These are phyloP conservation scores for Karstenula rhodostoma DNA, from an alignment of 2,329 filamentous ascomycete genomes.

Conservation along the genomic window DNA sequence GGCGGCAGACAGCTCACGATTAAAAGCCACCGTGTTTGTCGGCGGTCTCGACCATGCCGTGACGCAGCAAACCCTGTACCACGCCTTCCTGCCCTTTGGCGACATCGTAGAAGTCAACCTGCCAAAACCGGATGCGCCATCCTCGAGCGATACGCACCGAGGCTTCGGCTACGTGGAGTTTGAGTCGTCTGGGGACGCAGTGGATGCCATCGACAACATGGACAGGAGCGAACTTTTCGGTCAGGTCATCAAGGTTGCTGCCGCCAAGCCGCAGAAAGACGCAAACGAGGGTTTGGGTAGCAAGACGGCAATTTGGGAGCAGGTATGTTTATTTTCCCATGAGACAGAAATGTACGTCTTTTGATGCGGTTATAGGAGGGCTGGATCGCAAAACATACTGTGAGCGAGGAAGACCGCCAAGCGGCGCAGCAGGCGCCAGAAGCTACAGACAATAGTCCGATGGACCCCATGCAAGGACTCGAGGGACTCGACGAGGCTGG, in stretches of 20 bases:
- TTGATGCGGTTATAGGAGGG: conserved; percentile 71
- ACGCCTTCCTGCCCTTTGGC: conserved; percentile 96
- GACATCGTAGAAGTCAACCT: conserved; percentile 92
- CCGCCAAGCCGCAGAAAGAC: conserved; percentile 91
- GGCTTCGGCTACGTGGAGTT: conserved; percentile 98
- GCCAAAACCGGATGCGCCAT: conserved; percentile 85
- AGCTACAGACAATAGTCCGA: conserved; percentile 62
- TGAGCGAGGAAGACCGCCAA: conserved; percentile 78
- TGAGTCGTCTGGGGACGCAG: conserved; percentile 83
- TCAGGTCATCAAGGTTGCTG: conserved; percentile 87
- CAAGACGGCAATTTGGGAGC: conserved; percentile 95
- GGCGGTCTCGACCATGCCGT: conserved; percentile 85
- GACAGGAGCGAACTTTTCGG: conserved; percentile 96
- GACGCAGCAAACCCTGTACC: conserved; percentile 77
- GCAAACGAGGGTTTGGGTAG: conserved; percentile 87
- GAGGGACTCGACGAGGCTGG: conserved; percentile 94
- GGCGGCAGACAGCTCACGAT: conserved; percentile 82
- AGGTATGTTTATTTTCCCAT: conserved; percentile 67
- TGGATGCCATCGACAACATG: conserved; percentile 99
- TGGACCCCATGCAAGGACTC: conserved; percentile 94
- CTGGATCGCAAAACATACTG: conserved; percentile 88
- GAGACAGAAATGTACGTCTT: not conserved
- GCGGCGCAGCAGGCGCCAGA: conserved; percentile 64
- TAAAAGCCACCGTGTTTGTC: conserved; percentile 92
- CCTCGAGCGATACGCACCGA: conserved; percentile 79